These are phyloP conservation scores for Dictyostelium intermedium DNA, from an alignment of 78 protist genomes.

Conservation along the genomic window DNA sequence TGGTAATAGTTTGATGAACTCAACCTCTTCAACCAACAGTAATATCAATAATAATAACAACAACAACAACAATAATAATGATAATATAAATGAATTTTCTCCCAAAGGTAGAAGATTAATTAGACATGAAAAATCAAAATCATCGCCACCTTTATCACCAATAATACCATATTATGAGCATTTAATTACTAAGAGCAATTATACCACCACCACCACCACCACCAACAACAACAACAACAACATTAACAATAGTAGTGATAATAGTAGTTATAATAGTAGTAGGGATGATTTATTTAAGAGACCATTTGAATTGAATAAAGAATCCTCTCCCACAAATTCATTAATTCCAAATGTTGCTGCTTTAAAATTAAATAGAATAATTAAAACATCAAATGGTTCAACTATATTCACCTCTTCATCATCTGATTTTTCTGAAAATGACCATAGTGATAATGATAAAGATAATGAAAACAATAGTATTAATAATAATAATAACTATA, in stretches of 20 bases:
- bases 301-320: background rate
- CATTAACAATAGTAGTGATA: background rate
- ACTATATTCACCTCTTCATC: background rate
- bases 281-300: background rate
- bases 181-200: background rate
- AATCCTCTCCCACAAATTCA: background rate
- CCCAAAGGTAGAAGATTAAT: background rate
- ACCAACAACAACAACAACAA: background rate
- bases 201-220: background rate
- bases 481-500: background rate
- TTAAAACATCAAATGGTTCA: background rate
- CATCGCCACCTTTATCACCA: slow-evolving; percentile 40
- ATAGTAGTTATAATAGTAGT: background rate
- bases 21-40: background rate
- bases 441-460: background rate
- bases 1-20: background rate
- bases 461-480: background rate
- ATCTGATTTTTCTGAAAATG: background rate
- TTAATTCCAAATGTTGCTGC: slow-evolving; percentile 1
- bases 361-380: background rate
- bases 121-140: slow-evolving; percentile 14
- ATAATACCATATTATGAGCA: background rate
- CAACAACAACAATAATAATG: background rate
- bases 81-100: background rate
- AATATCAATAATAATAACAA: background rate